These are phyloP conservation scores for Podosphaera aphanis DNA, from an alignment of 2,329 filamentous ascomycete genomes.

Conservation along the genomic window DNA sequence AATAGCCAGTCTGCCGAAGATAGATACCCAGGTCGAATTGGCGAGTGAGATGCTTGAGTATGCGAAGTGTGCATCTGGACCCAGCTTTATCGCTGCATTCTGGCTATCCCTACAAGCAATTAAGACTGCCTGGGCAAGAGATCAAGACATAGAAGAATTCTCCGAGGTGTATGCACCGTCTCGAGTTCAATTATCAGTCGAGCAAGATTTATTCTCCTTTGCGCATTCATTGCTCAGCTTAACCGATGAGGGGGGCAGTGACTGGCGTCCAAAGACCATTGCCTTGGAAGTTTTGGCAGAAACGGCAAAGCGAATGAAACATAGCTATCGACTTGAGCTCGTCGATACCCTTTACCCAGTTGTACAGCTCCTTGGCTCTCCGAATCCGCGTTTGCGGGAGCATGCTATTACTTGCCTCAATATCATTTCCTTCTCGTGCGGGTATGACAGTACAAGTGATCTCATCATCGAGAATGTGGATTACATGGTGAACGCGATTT, in stretches of 20 bases:
- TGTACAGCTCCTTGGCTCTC: conserved; percentile 65
- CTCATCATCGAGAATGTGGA: conserved; percentile 81
- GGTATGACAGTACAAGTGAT: conserved; percentile 49
- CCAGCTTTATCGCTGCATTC: conserved; percentile 43
- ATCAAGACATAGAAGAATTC: conserved; percentile 39
- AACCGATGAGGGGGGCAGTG: conserved; percentile 24
- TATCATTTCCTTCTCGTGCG: conserved; percentile 49
- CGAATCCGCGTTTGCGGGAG: conserved; percentile 39
- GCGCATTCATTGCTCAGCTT: conserved; percentile 38
- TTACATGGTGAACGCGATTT: conserved; percentile 86
- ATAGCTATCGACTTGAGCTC: conserved; percentile 58
- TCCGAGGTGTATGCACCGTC: conserved; percentile 46
- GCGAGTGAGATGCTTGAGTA: conserved; percentile 41
- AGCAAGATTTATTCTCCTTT: conserved; percentile 37
- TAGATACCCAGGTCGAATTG: conserved; percentile 35
- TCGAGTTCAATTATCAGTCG: conserved; percentile 22
- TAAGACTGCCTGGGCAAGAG: conserved; percentile 28
- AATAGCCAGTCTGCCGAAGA: conserved; percentile 27
- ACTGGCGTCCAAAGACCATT: conserved; percentile 57
- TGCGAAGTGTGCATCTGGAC: conserved; percentile 31
- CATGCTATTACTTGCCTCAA: conserved; percentile 74
- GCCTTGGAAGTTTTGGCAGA: conserved; percentile 62
- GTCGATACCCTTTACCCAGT: conserved; percentile 82
- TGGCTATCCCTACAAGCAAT: conserved; percentile 62
- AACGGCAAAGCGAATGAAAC: conserved; percentile 41